Percentiles rank a stretch among this genome's conserved stretches.
Conservation (phyloP, 352 stramenopile species). For the Lagenidium sp. region DNA sequence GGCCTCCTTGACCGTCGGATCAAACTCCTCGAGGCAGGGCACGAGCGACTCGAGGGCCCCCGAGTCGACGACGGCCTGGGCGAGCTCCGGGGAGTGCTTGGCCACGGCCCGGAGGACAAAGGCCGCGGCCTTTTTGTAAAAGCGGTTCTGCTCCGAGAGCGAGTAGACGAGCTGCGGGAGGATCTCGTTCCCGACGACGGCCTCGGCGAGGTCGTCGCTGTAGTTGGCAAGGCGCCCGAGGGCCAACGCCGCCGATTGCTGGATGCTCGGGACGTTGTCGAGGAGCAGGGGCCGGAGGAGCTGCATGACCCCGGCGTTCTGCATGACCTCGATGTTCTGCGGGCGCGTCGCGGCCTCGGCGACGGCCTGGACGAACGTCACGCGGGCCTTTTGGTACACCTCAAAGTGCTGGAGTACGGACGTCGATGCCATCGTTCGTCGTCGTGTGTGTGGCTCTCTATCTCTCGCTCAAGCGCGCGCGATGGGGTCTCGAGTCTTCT, state of each 20-base stretch:
- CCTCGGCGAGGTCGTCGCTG: conserved; percentile 91
- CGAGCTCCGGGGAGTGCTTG: conserved; percentile 92
- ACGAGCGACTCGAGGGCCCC: conserved; percentile 89
- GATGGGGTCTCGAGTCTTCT: no score
- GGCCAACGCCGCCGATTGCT: conserved; percentile 91
- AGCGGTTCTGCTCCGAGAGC: conserved; percentile 91
- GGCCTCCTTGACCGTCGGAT: conserved; percentile 93
- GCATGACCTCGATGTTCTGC: conserved; percentile 96
- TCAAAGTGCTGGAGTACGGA: conserved; percentile 94
- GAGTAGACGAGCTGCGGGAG: conserved; percentile 96
- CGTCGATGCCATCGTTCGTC: conserved; percentile 57
- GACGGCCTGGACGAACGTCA: conserved; percentile 93
- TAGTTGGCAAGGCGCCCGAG: conserved; percentile 93
- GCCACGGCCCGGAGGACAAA: conserved; percentile 92
- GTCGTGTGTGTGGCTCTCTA: no score
- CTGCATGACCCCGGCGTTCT: conserved; percentile 95
- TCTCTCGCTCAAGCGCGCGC: no score
- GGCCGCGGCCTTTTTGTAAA: conserved; percentile 94
- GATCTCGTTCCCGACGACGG: conserved; percentile 93
- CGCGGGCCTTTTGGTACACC: conserved; percentile 92
- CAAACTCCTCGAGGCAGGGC: conserved; percentile 93
- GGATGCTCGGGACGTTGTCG: conserved; percentile 94
- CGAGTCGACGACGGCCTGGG: conserved; percentile 91
- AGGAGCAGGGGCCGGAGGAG: conserved; percentile 89
- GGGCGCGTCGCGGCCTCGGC: conserved; percentile 90